A percentile compares a stretch with the other conserved stretches of the same genome.
Conservation (phyloP, 2,329 filamentous ascomycete species). For the Anisogramma anomala region DNA sequence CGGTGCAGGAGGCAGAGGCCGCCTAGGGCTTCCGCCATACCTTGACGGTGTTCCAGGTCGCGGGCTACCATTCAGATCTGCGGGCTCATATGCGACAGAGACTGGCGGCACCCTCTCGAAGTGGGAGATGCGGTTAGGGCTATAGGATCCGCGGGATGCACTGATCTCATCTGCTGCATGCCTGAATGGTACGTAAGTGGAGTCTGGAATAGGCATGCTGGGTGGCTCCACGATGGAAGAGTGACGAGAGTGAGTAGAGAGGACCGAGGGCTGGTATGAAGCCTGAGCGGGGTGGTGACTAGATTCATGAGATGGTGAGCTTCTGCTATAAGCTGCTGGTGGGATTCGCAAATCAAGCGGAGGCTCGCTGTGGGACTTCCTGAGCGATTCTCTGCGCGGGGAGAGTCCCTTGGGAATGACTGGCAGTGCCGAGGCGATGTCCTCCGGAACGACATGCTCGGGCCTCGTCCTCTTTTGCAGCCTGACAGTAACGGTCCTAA, state of each 20-base stretch:
- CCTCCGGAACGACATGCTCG: slow-evolving; percentile 21
- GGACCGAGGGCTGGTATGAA: slow-evolving; percentile 43
- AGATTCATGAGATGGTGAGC: slow-evolving; percentile 31
- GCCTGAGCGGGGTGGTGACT: slow-evolving; percentile 34
- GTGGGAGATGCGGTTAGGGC: slow-evolving; percentile 9
- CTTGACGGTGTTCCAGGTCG: slow-evolving; percentile 80
- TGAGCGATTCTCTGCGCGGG: slow-evolving; percentile 29
- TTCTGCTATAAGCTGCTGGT: slow-evolving; percentile 18
- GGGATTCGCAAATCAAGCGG: not conserved
- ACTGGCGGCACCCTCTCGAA: slow-evolving; percentile 58
- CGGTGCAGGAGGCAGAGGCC: slow-evolving; percentile 79
- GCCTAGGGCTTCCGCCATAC: slow-evolving; percentile 77
- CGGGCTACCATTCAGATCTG: slow-evolving; percentile 80
- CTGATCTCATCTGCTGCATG: slow-evolving; percentile 36
- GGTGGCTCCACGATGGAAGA: slow-evolving; percentile 48
- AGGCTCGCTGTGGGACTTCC: slow-evolving; percentile 22
- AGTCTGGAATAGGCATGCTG: slow-evolving; percentile 50
- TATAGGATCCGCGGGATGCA: slow-evolving; percentile 33
- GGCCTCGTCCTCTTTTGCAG: slow-evolving; percentile 33
- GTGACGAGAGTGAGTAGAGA: slow-evolving; percentile 31
- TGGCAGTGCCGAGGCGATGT: slow-evolving; percentile 32
- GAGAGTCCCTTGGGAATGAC: slow-evolving; percentile 41
- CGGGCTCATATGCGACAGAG: slow-evolving; percentile 66
- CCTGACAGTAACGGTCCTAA: slow-evolving; percentile 34
- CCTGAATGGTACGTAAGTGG: slow-evolving; percentile 49